Evolutionary conservation across 1,284 basidiomycete genomes (phyloP).

Genomic region (Cystobasidium sp.): DNA sequence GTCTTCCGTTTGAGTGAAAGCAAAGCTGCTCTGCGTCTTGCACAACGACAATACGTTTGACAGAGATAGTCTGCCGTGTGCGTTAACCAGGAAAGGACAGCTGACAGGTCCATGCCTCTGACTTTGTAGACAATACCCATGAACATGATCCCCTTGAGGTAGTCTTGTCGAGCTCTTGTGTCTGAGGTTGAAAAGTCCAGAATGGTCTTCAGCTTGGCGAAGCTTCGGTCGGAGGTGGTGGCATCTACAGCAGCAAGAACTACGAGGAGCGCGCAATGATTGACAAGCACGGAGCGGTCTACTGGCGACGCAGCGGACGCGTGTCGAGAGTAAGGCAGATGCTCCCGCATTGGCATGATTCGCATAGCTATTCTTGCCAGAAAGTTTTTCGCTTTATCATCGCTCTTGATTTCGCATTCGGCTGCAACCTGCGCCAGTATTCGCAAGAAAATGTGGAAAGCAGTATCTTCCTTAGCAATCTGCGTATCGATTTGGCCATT

Average conservation of each 20-base stretch:
- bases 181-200: conserved; percentile 72
- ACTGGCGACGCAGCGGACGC: conserved; percentile 60
- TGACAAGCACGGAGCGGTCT: conserved; percentile 80
- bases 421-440: conserved; percentile 68
- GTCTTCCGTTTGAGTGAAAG: conserved; percentile 10
- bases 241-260: conserved; percentile 77
- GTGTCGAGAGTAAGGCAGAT: conserved; percentile 66
- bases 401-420: conserved; percentile 51
- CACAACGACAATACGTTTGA: conserved; percentile 62
- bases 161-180: conserved; percentile 69
- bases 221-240: conserved; percentile 63
- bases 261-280: conserved; percentile 78
- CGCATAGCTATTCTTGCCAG: conserved; percentile 77
- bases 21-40: conserved; percentile 48
- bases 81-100: conserved; percentile 70
- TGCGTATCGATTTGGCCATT: conserved; percentile 61
- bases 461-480: conserved; percentile 66
- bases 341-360: conserved; percentile 70
- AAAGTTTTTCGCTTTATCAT: conserved; percentile 56
- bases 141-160: conserved; percentile 78
- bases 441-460: conserved; percentile 80
- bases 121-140: conserved; percentile 71
- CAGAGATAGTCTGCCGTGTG: conserved; percentile 68
- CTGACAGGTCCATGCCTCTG: conserved; percentile 64
- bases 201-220: conserved; percentile 69